Evolutionary conservation across 257 asterid genomes (phyloP).

Genomic region (Solanum commersonii): DNA sequence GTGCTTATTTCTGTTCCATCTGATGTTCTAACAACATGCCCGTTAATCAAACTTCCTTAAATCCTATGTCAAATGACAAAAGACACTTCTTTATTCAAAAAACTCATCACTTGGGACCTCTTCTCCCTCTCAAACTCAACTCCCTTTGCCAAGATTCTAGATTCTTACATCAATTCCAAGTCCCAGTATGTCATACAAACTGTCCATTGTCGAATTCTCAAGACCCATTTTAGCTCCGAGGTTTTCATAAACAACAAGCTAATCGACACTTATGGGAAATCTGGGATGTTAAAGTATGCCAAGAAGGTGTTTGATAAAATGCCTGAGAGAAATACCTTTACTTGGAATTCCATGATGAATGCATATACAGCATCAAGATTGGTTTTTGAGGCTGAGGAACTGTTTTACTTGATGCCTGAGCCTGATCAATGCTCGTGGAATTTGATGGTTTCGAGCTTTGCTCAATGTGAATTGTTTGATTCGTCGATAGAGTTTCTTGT

Average conservation of each 20-base stretch:
- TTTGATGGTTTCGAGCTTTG: slow-evolving; percentile 7
- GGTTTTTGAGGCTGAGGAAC: neutral
- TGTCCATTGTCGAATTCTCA: neutral
- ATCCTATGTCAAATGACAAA: neutral
- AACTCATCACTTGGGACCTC: neutral
- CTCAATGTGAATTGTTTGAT: slow-evolving; percentile 6
- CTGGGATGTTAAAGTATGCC: neutral
- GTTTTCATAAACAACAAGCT: slow-evolving; percentile 3
- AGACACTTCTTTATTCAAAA: neutral
- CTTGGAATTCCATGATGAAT: slow-evolving; percentile 6
- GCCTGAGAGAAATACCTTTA: neutral
- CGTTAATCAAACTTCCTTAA: neutral
- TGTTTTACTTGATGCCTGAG: neutral
- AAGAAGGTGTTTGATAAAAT: slow-evolving; percentile 1
- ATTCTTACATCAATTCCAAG: neutral
- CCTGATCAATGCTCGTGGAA: slow-evolving; percentile 9
- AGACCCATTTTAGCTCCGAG: neutral
- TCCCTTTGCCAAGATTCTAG: neutral
- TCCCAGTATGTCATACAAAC: neutral
- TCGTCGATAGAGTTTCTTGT: neutral
- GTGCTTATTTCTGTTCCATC: neutral
- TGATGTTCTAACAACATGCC: neutral
- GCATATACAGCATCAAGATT: neutral
- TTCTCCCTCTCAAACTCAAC: neutral
- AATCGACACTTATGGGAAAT: neutral